Conservation (phyloP, 148 eudicot genomes). For the Fagopyrum tataricum region DNA sequence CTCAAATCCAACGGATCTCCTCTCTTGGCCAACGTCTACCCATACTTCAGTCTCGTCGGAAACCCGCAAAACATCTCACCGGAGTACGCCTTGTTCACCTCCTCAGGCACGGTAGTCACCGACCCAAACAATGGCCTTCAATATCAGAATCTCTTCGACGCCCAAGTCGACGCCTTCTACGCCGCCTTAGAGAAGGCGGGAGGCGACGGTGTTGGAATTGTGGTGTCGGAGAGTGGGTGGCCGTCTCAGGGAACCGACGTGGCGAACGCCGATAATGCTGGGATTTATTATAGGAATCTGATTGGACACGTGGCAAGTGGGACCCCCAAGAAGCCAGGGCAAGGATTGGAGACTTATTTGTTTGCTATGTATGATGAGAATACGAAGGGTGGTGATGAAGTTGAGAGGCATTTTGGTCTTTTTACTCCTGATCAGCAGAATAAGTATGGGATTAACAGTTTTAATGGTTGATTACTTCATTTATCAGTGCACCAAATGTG, state of each 20-base stretch:
- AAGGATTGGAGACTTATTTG: slow-evolving; percentile 26
- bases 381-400: slow-evolving; percentile 17
- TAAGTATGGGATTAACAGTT: slow-evolving; percentile 22
- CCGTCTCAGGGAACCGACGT: slow-evolving; percentile 26
- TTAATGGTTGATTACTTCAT: not conserved
- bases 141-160: slow-evolving; percentile 17
- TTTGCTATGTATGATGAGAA: slow-evolving; percentile 48
- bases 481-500: too few relatives aligned
- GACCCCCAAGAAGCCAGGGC: slow-evolving; percentile 29
- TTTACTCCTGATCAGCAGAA: slow-evolving; percentile 28
- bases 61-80: not conserved
- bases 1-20: slow-evolving; percentile 17
- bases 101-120: not conserved
- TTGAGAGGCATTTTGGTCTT: slow-evolving; percentile 35
- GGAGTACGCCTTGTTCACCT: slow-evolving; percentile 21
- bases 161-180: slow-evolving; percentile 21
- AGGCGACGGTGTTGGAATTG: slow-evolving; percentile 17
- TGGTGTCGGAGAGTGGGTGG: slow-evolving; percentile 50
- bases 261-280: not conserved
- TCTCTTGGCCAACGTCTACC: slow-evolving; percentile 29
- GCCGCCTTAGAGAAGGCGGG: slow-evolving; percentile 36
- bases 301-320: slow-evolving; percentile 34
- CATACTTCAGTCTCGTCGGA: slow-evolving; percentile 22
- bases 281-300: slow-evolving; percentile 28
- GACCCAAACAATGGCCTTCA: slow-evolving; percentile 18